A percentile compares a stretch with the other conserved stretches of the same genome.
Conservation (phyloP, 2,329 filamentous ascomycete genomes). For the Endothia cerciana region DNA sequence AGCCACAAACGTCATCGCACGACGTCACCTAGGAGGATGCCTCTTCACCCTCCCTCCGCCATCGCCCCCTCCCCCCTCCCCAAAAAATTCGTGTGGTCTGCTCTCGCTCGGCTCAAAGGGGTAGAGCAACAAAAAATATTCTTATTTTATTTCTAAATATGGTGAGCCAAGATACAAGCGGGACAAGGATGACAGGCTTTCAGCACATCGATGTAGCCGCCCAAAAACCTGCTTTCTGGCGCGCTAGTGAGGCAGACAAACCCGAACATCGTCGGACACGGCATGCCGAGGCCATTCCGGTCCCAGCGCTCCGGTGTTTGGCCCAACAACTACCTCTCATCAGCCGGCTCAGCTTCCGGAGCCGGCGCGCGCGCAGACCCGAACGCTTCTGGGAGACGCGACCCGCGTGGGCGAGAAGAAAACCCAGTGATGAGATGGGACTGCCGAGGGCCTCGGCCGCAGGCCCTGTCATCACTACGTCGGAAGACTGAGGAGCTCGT, state of each 20-base stretch:
- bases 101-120: no score
- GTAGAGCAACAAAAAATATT: no score
- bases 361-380: background rate
- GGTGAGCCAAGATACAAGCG: background rate
- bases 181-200: background rate
- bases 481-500: no score
- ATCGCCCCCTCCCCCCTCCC: no score
- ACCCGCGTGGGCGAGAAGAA: background rate
- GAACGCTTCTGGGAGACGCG: background rate
- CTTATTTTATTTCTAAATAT: no score
- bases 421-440: background rate
- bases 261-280: background rate
- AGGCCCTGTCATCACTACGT: no score
- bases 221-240: background rate
- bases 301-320: background rate
- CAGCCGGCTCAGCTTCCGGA: background rate
- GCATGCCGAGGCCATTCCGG: background rate
- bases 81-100: no score
- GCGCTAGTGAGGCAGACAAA: background rate
- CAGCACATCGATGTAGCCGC: background rate
- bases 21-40: constrained; percentile 5
- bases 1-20: constrained; percentile 15
- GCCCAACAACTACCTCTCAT: background rate
- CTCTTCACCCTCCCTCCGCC: no score
- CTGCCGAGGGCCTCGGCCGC: no score